Conservation (phyloP, 805 yeast species). For the Saccharomycopsis sp. region DNA sequence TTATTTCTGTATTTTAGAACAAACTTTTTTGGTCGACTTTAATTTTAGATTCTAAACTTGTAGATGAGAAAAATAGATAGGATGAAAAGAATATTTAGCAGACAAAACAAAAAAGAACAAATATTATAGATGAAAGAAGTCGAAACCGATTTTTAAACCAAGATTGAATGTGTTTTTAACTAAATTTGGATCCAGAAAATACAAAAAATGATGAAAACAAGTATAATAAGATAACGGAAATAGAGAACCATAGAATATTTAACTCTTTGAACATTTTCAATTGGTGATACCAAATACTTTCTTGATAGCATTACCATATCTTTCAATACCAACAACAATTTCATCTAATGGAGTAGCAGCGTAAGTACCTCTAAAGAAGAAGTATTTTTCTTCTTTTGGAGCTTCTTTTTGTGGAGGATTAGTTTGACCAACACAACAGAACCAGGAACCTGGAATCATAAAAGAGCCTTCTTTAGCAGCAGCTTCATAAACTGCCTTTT, state of each 20-base stretch:
- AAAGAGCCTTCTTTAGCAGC: slow-evolving; percentile 51
- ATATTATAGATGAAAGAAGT: no score
- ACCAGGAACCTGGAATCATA: slow-evolving; percentile 82
- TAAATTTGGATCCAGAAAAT: no score
- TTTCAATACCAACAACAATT: slow-evolving; percentile 49
- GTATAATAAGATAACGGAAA: no score
- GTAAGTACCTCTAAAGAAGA: slow-evolving; percentile 81
- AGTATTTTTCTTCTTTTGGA: slow-evolving; percentile 31
- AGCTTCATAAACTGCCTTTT: slow-evolving; percentile 49
- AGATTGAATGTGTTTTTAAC: no score
- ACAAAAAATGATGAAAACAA: no score
- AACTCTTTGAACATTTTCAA: background rate
- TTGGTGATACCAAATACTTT: slow-evolving; percentile 34
- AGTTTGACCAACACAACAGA: slow-evolving; percentile 46
- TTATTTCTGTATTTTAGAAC: no score
- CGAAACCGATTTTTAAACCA: no score
- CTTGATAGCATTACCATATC: slow-evolving; percentile 54
- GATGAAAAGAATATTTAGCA: no score
- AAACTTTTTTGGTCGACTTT: no score
- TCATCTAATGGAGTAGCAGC: slow-evolving; percentile 73
- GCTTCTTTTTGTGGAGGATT: slow-evolving; percentile 44
- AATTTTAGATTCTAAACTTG: no score
- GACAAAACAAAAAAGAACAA: no score
- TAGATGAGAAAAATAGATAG: no score
- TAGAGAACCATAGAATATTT: background rate